These are phyloP conservation scores for Neocallimastix lanati DNA, from an alignment of 192 early-diverging fungal species.

Conservation along the genomic window DNA sequence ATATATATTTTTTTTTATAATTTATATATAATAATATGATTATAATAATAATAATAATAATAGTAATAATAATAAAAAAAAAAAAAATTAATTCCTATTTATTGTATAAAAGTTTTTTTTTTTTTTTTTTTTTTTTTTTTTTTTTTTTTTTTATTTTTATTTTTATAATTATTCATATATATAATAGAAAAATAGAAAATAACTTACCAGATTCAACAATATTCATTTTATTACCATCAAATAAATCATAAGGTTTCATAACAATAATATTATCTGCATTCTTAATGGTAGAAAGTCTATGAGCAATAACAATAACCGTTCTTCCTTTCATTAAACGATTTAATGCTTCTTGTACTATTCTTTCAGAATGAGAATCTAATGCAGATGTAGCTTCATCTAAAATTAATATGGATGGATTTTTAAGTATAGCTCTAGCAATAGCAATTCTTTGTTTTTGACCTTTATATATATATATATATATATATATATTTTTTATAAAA, in stretches of 20 bases:
- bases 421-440: not conserved
- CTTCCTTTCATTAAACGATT: not conserved
- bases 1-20: too few species aligned
- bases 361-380: not conserved
- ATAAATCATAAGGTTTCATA: not conserved
- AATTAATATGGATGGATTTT: not conserved
- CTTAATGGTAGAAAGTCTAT: not conserved
- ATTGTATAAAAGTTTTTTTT: too few species aligned
- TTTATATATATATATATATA: not conserved
- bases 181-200: not conserved
- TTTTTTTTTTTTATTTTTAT: too few species aligned
- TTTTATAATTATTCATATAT: too few species aligned
- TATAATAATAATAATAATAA: too few species aligned
- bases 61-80: too few species aligned
- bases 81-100: too few species aligned
- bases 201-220: not conserved
- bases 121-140: too few species aligned
- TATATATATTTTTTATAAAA: too few species aligned
- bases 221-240: not conserved
- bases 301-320: not conserved
- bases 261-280: not conserved
- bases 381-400: not conserved
- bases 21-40: too few species aligned
- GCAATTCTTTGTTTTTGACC: conserved; percentile 6
- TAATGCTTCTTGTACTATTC: not conserved